Conservation (phyloP, 2,329 filamentous ascomycete genomes). For the Aspergillus aculeatinus region DNA sequence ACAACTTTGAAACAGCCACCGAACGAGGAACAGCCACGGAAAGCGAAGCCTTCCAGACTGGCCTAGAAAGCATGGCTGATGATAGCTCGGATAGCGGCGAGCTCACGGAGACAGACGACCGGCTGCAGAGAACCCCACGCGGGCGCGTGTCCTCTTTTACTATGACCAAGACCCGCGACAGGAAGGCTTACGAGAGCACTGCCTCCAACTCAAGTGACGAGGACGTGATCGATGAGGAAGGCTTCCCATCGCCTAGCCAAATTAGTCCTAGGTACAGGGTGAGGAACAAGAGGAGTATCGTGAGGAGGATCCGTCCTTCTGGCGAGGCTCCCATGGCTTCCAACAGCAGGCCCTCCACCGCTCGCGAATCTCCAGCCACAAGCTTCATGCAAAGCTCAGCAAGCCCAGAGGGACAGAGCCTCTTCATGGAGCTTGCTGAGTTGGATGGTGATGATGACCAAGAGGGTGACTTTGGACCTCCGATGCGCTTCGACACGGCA, state of each 20-base stretch:
- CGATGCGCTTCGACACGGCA: slow-evolving; percentile 35
- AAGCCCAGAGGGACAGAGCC: slow-evolving; percentile 66
- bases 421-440: slow-evolving; percentile 87
- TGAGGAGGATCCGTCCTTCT: slow-evolving; percentile 57
- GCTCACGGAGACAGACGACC: slow-evolving; percentile 79
- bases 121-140: slow-evolving; percentile 35
- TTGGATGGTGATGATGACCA: slow-evolving; percentile 71
- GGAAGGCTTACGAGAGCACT: slow-evolving; percentile 77
- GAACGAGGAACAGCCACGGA: slow-evolving; percentile 75
- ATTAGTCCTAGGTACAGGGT: slow-evolving; percentile 68
- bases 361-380: slow-evolving; percentile 54
- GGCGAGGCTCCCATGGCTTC: slow-evolving; percentile 46
- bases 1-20: slow-evolving; percentile 71
- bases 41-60: slow-evolving; percentile 93
- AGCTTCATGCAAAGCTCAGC: slow-evolving; percentile 50
- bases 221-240: slow-evolving; percentile 58
- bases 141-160: slow-evolving; percentile 40
- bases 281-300: slow-evolving; percentile 64
- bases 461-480: slow-evolving; percentile 55
- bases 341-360: slow-evolving; percentile 38
- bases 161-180: slow-evolving; percentile 53
- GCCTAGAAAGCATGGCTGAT: slow-evolving; percentile 68
- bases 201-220: slow-evolving; percentile 83
- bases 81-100: slow-evolving; percentile 69
- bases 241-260: slow-evolving; percentile 68